A percentile compares a stretch with the other conserved stretches of the same genome.
Conservation (phyloP, 768 basidiomycete species). For the Trametes punicea region DNA sequence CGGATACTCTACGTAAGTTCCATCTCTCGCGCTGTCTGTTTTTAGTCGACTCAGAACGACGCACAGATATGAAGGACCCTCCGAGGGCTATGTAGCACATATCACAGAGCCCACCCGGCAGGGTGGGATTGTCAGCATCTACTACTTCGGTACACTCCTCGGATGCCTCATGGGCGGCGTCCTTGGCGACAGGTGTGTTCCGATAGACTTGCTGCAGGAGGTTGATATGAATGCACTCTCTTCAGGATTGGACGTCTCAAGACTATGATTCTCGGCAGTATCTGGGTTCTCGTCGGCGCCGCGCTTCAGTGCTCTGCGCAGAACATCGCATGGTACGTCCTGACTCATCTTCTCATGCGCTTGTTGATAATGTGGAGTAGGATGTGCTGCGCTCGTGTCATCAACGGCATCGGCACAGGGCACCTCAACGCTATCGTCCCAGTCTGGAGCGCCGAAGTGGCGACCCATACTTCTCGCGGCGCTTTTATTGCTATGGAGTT, state of each 20-base stretch:
- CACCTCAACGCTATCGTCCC: slow-evolving; percentile 43
- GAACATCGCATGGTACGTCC: slow-evolving; percentile 38
- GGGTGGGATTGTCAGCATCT: slow-evolving; percentile 45
- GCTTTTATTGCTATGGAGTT: slow-evolving; percentile 45
- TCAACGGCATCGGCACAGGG: slow-evolving; percentile 45
- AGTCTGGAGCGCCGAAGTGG: slow-evolving; percentile 45
- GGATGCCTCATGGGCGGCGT: slow-evolving; percentile 41
- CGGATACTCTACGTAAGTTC: slow-evolving; percentile 34
- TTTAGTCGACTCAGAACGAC: background rate
- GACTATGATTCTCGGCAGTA: slow-evolving; percentile 39
- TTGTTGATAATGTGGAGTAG: slow-evolving; percentile 24
- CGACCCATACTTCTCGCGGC: slow-evolving; percentile 42
- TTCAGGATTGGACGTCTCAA: slow-evolving; percentile 37
- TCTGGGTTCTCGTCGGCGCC: slow-evolving; percentile 42
- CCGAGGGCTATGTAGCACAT: slow-evolving; percentile 41
- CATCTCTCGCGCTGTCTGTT: background rate
- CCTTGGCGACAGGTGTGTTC: slow-evolving; percentile 33
- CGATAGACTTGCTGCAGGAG: background rate
- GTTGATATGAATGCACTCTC: background rate
- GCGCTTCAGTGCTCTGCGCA: slow-evolving; percentile 42
- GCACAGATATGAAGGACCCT: slow-evolving; percentile 35
- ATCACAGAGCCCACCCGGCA: slow-evolving; percentile 42
- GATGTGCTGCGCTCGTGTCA: slow-evolving; percentile 44
- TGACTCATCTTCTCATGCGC: background rate
- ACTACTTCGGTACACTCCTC: slow-evolving; percentile 42